Percentiles rank a stretch among this genome's conserved stretches.
Conservation (phyloP, 176 grass and related monocot species). For the Musa acuminata region DNA sequence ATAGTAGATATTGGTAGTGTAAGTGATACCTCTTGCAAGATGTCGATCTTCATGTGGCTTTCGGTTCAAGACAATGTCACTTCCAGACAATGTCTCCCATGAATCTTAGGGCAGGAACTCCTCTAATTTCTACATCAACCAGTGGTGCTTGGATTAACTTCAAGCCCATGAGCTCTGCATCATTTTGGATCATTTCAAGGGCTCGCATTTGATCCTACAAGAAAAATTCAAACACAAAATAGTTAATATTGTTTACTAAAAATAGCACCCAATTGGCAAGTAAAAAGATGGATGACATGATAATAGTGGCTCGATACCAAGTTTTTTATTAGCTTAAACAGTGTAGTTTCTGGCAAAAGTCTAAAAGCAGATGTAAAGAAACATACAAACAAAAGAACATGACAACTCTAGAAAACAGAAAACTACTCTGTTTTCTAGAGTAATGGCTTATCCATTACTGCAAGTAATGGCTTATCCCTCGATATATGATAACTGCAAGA, state of each 20-base stretch:
- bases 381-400: background rate
- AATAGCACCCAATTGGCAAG: background rate
- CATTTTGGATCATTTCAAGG: conserved; percentile 71
- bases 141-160: conserved; percentile 77
- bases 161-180: conserved; percentile 59
- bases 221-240: background rate
- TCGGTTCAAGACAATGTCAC: conserved; percentile 14
- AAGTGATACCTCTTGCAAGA: background rate
- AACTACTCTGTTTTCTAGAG: too few species aligned
- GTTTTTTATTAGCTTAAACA: background rate
- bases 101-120: conserved; percentile 91
- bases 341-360: background rate
- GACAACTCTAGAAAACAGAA: background rate
- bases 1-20: background rate
- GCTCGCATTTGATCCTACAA: conserved; percentile 83
- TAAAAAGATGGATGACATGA: background rate
- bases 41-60: background rate
- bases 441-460: too few species aligned
- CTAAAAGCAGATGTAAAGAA: background rate
- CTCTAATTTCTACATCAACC: conserved; percentile 96
- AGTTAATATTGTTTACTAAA: background rate
- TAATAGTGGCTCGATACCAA: background rate
- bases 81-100: conserved; percentile 96
- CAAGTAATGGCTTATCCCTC: too few species aligned
- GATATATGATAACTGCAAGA: too few species aligned